Evolutionary conservation across 2,329 filamentous ascomycete species (phyloP).

Genomic region (Ceratocystis smalleyi): DNA sequence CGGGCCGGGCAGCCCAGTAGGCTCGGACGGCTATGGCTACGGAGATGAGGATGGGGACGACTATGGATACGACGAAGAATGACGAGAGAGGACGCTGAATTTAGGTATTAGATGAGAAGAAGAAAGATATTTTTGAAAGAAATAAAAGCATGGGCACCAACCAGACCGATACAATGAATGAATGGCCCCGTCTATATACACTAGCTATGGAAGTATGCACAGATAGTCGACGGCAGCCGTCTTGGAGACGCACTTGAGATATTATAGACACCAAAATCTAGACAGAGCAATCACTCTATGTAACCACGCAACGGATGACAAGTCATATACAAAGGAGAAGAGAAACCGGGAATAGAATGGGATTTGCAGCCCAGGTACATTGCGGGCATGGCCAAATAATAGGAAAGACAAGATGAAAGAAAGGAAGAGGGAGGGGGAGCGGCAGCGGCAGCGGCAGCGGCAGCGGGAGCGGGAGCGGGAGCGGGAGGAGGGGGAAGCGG

Average conservation of each 20-base stretch:
- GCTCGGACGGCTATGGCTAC: constrained; percentile 25
- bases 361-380: neutral
- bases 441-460: too few species aligned
- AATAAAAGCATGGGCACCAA: neutral
- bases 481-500: too few species aligned
- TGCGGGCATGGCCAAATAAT: neutral
- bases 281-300: neutral
- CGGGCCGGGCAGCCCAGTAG: constrained; percentile 23
- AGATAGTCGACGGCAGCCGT: too few species aligned
- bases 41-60: constrained; percentile 21
- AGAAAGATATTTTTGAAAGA: neutral
- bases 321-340: neutral
- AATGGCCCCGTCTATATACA: too few species aligned
- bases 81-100: neutral
- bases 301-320: neutral
- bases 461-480: too few species aligned
- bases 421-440: too few species aligned
- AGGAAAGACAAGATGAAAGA: neutral
- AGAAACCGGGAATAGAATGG: neutral
- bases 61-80: constrained; percentile 8
- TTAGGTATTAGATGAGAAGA: neutral
- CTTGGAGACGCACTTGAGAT: too few species aligned
- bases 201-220: too few species aligned
- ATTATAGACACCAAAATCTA: too few species aligned
- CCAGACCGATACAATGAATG: too few species aligned